Conservation (phyloP, 208 protist species). For the Perkinsela sp. region DNA sequence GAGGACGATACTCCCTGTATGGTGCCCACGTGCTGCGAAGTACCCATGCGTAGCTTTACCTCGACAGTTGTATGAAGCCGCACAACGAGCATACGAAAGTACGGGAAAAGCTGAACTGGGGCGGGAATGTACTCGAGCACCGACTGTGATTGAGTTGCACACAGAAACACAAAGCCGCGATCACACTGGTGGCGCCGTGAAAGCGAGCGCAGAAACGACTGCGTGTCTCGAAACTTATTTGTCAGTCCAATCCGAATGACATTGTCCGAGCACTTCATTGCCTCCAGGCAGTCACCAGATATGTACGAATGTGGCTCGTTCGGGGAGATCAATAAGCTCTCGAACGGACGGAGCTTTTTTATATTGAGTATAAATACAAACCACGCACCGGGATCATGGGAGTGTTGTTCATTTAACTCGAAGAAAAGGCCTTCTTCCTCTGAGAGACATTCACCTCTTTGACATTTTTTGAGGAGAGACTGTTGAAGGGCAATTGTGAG, state of each 20-base stretch:
- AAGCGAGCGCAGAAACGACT: conserved; percentile 69
- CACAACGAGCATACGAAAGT: background rate
- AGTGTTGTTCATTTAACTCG: conserved; percentile 65
- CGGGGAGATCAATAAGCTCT: conserved; percentile 78
- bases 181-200: background rate
- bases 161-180: background rate
- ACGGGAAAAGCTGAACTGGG: background rate
- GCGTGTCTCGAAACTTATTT: conserved; percentile 82
- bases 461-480: background rate
- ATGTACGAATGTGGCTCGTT: conserved; percentile 93
- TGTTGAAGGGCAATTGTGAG: background rate
- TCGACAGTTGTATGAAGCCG: background rate
- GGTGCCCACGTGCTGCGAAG: too few species aligned
- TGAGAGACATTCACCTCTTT: background rate
- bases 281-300: conserved; percentile 76
- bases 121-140: background rate
- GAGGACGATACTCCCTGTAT: too few species aligned
- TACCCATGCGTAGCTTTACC: too few species aligned
- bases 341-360: conserved; percentile 56
- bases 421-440: conserved; percentile 41
- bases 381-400: conserved; percentile 85
- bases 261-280: conserved; percentile 89
- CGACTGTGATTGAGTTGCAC: background rate
- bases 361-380: conserved; percentile 89
- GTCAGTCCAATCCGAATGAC: conserved; percentile 86